Percentiles rank a stretch among this genome's conserved stretches.
These are phyloP conservation scores for Platanus orientalis DNA, from an alignment of 164 flowering plant species.

Conservation along the genomic window DNA sequence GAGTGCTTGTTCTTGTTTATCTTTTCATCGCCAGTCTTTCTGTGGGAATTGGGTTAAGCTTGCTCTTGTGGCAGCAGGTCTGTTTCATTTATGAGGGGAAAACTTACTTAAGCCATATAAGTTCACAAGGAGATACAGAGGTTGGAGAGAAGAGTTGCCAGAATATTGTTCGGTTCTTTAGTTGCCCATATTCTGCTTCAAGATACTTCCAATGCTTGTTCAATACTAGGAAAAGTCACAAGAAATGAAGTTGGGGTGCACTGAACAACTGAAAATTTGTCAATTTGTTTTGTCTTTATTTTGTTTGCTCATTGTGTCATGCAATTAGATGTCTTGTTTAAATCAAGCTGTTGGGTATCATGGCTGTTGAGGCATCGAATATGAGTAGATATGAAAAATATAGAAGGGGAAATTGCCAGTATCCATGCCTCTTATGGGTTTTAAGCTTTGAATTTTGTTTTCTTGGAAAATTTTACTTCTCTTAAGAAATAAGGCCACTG, in stretches of 20 bases:
- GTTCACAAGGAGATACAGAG: conserved; percentile 33
- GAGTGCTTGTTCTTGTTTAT: conserved; percentile 71
- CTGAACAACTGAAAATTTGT: no score
- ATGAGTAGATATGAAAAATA: no score
- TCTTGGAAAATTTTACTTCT: no score
- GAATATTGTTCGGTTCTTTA: conserved; percentile 66
- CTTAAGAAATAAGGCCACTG: no score
- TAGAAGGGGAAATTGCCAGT: no score
- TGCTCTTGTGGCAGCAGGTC: conserved; percentile 94
- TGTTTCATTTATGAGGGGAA: conserved; percentile 72
- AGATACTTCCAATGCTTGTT: conserved; percentile 39
- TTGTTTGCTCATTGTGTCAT: no score
- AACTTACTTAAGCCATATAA: conserved; percentile 61
- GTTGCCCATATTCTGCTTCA: conserved; percentile 42
- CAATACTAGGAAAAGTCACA: conserved; percentile 39
- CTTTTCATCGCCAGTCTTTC: conserved; percentile 69
- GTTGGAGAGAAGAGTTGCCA: conserved; percentile 52
- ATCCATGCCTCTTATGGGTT: no score
- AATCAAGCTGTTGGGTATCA: no score
- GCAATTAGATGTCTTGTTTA: no score
- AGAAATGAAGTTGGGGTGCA: conserved; percentile 11
- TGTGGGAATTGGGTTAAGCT: conserved; percentile 52
- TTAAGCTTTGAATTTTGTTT: no score
- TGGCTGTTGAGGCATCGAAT: no score
- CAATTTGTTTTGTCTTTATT: no score